Conservation (phyloP, 495 filamentous ascomycete species). For the Stereocaulon alpinum region DNA sequence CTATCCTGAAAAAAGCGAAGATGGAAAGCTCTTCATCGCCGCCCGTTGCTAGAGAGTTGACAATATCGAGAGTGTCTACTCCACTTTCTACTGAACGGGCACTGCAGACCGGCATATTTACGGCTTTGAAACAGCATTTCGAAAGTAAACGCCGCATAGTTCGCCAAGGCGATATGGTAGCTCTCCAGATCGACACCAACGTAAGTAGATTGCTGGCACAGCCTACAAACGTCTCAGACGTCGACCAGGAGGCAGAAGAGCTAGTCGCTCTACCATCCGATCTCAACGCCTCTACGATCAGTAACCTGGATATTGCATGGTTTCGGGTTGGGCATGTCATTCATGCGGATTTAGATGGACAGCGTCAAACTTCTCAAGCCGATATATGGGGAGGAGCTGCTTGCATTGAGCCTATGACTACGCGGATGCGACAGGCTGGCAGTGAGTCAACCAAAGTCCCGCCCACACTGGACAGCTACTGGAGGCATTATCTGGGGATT, state of each 20-base stretch:
- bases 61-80: slow-evolving; percentile 78
- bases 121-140: slow-evolving; percentile 77
- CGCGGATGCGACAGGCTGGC: slow-evolving; percentile 79
- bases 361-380: slow-evolving; percentile 35
- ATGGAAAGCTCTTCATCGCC: slow-evolving; percentile 53
- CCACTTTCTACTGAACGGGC: slow-evolving; percentile 75
- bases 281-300: background rate
- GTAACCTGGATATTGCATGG: slow-evolving; percentile 61
- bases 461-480: slow-evolving; percentile 58
- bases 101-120: slow-evolving; percentile 72
- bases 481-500: slow-evolving; percentile 77
- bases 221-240: slow-evolving; percentile 9
- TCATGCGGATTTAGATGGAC: slow-evolving; percentile 41
- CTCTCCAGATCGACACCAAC: slow-evolving; percentile 63
- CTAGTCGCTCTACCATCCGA: slow-evolving; percentile 9
- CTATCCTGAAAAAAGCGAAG: slow-evolving; percentile 32
- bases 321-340: slow-evolving; percentile 72
- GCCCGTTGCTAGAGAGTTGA: slow-evolving; percentile 82
- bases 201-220: slow-evolving; percentile 16
- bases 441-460: slow-evolving; percentile 70
- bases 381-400: slow-evolving; percentile 75
- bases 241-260: slow-evolving; percentile 18
- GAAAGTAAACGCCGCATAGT: slow-evolving; percentile 66
- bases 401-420: slow-evolving; percentile 69
- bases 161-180: slow-evolving; percentile 76